Conservation (phyloP, 257 asterid genomes). For the Nemophila menziesii region DNA sequence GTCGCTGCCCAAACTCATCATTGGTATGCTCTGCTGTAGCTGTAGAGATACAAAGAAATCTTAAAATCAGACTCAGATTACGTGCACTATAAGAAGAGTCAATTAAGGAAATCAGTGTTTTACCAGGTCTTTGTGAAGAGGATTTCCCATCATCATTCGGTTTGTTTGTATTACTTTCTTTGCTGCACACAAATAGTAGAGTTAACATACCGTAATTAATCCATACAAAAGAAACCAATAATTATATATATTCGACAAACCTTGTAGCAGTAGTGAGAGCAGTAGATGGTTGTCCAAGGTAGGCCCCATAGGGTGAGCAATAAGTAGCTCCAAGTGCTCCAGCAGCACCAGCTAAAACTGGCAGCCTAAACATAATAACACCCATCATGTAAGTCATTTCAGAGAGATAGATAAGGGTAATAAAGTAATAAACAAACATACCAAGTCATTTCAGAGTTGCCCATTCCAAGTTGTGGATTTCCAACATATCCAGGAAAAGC, state of each 20-base stretch:
- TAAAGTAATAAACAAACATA: conserved; percentile 16
- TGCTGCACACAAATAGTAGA: conserved; percentile 41
- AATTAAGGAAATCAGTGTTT: conserved; percentile 5
- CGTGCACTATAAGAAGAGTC: background rate
- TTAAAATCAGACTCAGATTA: background rate
- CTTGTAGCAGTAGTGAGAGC: conserved; percentile 43
- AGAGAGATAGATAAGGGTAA: too few relatives aligned
- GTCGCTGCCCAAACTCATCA: conserved; percentile 72
- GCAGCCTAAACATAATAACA: conserved; percentile 47
- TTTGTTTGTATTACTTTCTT: conserved; percentile 42
- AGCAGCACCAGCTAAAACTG: conserved; percentile 90
- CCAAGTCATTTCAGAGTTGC: conserved; percentile 99
- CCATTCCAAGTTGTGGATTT: conserved; percentile 68
- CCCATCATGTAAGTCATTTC: background rate
- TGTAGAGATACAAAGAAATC: conserved; percentile 5
- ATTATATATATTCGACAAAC: conserved; percentile 22
- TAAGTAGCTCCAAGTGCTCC: conserved; percentile 78
- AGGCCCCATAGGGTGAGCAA: conserved; percentile 77
- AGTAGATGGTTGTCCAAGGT: conserved; percentile 52
- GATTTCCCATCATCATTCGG: conserved; percentile 49
- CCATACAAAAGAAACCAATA: background rate
- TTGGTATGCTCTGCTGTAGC: conserved; percentile 53
- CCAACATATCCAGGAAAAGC: conserved; percentile 97
- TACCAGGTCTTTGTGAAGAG: conserved; percentile 73
- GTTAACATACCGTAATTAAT: background rate